Evolutionary conservation across 1,139 yeast genomes (phyloP).

Genomic region (Yamadazyma songkhlaensis): DNA sequence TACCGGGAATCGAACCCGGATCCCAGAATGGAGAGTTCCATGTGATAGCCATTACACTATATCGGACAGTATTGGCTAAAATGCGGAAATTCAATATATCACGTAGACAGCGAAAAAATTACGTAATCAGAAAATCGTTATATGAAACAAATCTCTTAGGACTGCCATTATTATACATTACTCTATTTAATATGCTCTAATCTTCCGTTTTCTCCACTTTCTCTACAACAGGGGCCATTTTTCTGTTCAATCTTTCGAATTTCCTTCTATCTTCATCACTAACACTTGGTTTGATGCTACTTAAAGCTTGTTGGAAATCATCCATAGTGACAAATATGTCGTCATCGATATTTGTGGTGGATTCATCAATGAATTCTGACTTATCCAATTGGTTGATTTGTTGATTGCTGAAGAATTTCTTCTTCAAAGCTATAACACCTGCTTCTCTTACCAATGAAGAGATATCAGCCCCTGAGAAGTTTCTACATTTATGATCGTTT

Average conservation of each 20-base stretch:
- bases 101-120: too few species aligned
- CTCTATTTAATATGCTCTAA: background rate
- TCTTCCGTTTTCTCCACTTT: constrained; percentile 2
- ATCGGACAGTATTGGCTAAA: constrained; percentile 11
- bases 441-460: constrained; percentile 92
- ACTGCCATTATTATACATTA: too few species aligned
- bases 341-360: constrained; percentile 25
- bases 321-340: constrained; percentile 54
- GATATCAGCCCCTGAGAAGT: constrained; percentile 94
- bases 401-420: constrained; percentile 54
- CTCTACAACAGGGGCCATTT: constrained; percentile 35
- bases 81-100: too few species aligned
- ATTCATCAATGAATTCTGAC: constrained; percentile 37
- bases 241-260: constrained; percentile 62
- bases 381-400: constrained; percentile 49
- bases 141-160: too few species aligned
- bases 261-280: constrained; percentile 79
- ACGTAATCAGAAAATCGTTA: too few species aligned
- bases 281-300: constrained; percentile 83
- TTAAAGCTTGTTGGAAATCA: constrained; percentile 73
- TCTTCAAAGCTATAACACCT: constrained; percentile 81
- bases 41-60: constrained; percentile 20
- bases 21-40: constrained; percentile 18
- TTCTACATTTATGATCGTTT: constrained; percentile 73
- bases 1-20: constrained; percentile 21